phyloP scores from a whole-genome alignment of 768 basidiomycete species.

The Lactarius deliciosus region DNA sequence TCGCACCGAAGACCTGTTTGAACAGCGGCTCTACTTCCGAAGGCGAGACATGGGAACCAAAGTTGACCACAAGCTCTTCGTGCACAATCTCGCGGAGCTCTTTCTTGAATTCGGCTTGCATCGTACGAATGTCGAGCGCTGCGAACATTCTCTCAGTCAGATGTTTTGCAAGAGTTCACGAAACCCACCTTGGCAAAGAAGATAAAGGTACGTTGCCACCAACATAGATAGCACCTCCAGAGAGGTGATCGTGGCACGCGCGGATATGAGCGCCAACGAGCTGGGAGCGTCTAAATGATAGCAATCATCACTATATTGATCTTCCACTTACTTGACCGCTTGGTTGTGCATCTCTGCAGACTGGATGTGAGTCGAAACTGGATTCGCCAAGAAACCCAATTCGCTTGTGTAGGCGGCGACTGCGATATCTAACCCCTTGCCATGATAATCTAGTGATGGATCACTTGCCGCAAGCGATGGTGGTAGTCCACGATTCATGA shows the following conservation, averaged over 20 bases:
- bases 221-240: slow-evolving; percentile 76
- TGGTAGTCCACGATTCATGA: slow-evolving; percentile 81
- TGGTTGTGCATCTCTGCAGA: slow-evolving; percentile 93
- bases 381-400: slow-evolving; percentile 86
- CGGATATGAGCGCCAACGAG: slow-evolving; percentile 82
- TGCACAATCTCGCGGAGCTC: slow-evolving; percentile 49
- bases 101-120: slow-evolving; percentile 63
- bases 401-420: slow-evolving; percentile 80
- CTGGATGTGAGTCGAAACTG: slow-evolving; percentile 82
- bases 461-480: slow-evolving; percentile 78
- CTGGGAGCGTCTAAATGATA: slow-evolving; percentile 39
- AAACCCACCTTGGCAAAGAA: slow-evolving; percentile 58
- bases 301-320: neutral
- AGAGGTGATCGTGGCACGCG: slow-evolving; percentile 73
- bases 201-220: slow-evolving; percentile 71
- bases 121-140: slow-evolving; percentile 76
- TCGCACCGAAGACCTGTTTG: slow-evolving; percentile 41
- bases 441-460: slow-evolving; percentile 77
- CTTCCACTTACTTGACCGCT: slow-evolving; percentile 70
- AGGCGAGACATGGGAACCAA: slow-evolving; percentile 40
- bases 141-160: neutral
- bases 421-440: slow-evolving; percentile 83
- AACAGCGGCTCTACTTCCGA: slow-evolving; percentile 39
- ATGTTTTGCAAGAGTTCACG: neutral
- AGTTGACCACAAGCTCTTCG: slow-evolving; percentile 50